Conservation (phyloP, 768 basidiomycete genomes). For the Rhodotorula paludigena region DNA sequence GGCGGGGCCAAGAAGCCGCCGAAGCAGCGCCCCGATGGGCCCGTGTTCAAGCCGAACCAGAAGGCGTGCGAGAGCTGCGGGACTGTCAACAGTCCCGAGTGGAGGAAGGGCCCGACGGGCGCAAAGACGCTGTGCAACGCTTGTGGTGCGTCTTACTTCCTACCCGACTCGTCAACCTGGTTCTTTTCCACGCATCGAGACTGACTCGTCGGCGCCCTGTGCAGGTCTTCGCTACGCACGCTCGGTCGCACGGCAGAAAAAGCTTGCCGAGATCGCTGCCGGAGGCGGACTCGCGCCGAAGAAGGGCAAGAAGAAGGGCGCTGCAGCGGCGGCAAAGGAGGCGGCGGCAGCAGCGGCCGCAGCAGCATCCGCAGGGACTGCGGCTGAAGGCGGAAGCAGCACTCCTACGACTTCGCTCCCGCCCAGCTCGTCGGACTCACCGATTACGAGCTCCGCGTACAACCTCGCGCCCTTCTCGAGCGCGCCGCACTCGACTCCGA, state of each 20-base stretch:
- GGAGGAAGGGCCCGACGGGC: slow-evolving; percentile 40
- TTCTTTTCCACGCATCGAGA: background rate
- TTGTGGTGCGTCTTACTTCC: slow-evolving; percentile 17
- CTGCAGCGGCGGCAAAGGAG: background rate
- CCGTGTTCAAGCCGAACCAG: slow-evolving; percentile 25
- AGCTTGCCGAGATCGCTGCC: slow-evolving; percentile 23
- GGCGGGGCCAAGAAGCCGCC: slow-evolving; percentile 13
- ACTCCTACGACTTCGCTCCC: background rate
- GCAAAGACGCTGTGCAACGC: slow-evolving; percentile 36
- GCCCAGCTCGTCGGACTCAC: background rate
- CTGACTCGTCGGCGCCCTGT: background rate
- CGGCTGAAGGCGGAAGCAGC: too few relatives aligned
- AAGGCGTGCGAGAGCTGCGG: slow-evolving; percentile 37
- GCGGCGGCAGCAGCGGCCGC: background rate
- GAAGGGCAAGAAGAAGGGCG: slow-evolving; percentile 17
- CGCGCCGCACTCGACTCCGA: slow-evolving; percentile 1
- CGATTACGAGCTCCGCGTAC: background rate
- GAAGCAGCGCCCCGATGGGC: slow-evolving; percentile 27
- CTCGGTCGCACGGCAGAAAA: slow-evolving; percentile 25
- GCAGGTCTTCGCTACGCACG: slow-evolving; percentile 37
- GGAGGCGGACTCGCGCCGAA: background rate
- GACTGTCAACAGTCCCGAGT: slow-evolving; percentile 37
- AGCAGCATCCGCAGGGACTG: background rate
- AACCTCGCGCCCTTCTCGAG: slow-evolving; percentile 5
- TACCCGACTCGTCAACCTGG: background rate